phyloP scores from a whole-genome alignment of 257 asterid species.

The Nicotiana attenuata region DNA sequence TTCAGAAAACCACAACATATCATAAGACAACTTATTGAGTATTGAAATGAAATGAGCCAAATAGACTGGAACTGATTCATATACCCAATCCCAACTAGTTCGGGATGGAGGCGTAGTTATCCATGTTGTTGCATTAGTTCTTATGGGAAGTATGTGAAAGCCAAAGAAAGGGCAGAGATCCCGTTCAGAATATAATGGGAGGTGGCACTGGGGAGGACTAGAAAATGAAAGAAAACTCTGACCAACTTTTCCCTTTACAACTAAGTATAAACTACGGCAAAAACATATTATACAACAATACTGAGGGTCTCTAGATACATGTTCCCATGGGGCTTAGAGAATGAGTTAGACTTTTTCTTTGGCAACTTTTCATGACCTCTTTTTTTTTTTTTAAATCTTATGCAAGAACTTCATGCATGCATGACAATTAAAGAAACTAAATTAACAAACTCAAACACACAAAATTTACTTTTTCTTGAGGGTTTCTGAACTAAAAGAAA shows the following conservation, averaged over 20 bases:
- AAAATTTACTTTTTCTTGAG: background rate
- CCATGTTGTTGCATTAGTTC: background rate
- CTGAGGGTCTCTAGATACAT: background rate
- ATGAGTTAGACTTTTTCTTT: background rate
- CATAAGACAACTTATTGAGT: background rate
- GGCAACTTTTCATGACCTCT: background rate
- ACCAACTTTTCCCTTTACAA: background rate
- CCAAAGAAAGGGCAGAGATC: background rate
- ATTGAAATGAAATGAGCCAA: background rate
- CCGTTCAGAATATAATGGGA: background rate
- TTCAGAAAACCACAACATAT: background rate
- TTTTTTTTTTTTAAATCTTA: background rate
- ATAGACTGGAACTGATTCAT: background rate
- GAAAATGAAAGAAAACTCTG: background rate
- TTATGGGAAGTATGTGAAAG: background rate
- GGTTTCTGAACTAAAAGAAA: constrained; percentile 1
- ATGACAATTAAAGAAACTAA: background rate
- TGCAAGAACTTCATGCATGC: background rate
- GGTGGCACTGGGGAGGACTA: background rate
- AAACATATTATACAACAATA: background rate
- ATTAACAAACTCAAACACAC: background rate
- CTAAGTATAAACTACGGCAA: background rate
- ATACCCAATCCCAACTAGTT: background rate
- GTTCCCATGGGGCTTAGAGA: background rate
- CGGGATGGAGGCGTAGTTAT: background rate